Conservation (phyloP, 352 stramenopile genomes). For the Phytophthora multivora region DNA sequence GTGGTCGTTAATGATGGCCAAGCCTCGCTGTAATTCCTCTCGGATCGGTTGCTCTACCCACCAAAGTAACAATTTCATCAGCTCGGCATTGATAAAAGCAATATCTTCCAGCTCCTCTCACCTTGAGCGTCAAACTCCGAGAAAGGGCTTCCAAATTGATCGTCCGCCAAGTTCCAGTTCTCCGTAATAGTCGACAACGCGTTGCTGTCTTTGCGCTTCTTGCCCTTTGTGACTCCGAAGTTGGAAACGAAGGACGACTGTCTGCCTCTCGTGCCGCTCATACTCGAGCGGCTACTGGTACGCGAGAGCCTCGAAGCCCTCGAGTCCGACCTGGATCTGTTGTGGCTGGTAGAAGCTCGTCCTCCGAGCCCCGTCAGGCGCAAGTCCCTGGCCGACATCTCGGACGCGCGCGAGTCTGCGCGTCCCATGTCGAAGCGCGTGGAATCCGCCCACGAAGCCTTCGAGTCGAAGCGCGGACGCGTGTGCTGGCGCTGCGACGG, state of each 20-base stretch:
- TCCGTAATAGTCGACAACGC: conserved; percentile 87
- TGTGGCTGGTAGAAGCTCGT: conserved; percentile 19
- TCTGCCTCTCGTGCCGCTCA: conserved; percentile 43
- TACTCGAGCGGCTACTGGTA: conserved; percentile 47
- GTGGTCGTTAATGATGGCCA: conserved; percentile 89
- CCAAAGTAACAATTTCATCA: not conserved
- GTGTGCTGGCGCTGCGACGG: conserved; percentile 45
- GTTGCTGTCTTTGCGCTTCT: conserved; percentile 70
- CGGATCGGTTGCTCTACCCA: conserved; percentile 77
- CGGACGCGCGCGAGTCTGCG: conserved; percentile 78
- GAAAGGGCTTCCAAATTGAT: conserved; percentile 80
- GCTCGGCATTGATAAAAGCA: not conserved
- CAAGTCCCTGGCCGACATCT: conserved; percentile 71
- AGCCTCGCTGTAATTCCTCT: conserved; percentile 75
- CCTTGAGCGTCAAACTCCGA: conserved; percentile 81
- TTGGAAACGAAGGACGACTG: conserved; percentile 82
- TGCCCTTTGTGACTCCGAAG: conserved; percentile 67
- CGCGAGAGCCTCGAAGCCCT: conserved; percentile 65
- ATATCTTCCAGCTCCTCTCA: conserved; percentile 18
- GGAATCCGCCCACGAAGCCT: conserved; percentile 84
- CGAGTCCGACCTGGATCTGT: conserved; percentile 69
- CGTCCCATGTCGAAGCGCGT: conserved; percentile 87
- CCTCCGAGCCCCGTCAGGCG: conserved; percentile 59
- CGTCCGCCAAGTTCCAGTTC: conserved; percentile 83
- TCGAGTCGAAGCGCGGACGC: conserved; percentile 81